Conservation (phyloP, 73 alveolate genomes). For the Symbiodinium natans region DNA sequence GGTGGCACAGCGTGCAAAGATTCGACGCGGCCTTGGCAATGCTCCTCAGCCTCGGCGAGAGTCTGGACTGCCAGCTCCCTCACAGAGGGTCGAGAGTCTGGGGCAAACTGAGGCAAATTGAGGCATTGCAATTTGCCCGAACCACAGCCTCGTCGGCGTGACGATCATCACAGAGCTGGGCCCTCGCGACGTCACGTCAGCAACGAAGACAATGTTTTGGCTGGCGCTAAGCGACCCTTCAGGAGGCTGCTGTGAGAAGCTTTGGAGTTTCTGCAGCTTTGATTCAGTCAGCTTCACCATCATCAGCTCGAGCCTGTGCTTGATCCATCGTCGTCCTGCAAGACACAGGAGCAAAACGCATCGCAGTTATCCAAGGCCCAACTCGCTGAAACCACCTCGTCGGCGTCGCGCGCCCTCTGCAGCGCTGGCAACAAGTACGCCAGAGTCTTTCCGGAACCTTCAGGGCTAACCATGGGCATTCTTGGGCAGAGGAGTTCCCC, state of each 20-base stretch:
- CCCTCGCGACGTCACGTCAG: not conserved
- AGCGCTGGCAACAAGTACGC: conserved; percentile 81
- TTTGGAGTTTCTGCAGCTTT: no score
- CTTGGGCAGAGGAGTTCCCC: not conserved
- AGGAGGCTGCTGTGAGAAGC: no score
- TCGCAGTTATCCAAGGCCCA: no score
- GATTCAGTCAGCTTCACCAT: no score
- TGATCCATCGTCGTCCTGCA: not conserved
- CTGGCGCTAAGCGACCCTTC: no score
- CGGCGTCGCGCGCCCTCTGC: conserved; percentile 63
- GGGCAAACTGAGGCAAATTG: no score
- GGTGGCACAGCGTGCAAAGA: not conserved
- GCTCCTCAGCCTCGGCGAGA: conserved; percentile 77
- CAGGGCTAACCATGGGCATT: not conserved
- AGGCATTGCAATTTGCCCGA: not conserved
- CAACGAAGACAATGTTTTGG: no score
- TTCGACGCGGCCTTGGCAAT: conserved; percentile 57
- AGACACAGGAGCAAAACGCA: no score
- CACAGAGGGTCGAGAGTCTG: not conserved
- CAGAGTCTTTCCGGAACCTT: conserved; percentile 76
- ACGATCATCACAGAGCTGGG: conserved; percentile 71
- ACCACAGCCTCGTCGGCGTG: conserved; percentile 66
- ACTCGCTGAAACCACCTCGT: conserved; percentile 42
- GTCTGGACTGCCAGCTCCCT: conserved; percentile 91
- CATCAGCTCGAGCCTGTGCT: conserved; percentile 42